Conservation (phyloP, 2,329 filamentous ascomycete genomes). For the Trichoderma sp. region DNA sequence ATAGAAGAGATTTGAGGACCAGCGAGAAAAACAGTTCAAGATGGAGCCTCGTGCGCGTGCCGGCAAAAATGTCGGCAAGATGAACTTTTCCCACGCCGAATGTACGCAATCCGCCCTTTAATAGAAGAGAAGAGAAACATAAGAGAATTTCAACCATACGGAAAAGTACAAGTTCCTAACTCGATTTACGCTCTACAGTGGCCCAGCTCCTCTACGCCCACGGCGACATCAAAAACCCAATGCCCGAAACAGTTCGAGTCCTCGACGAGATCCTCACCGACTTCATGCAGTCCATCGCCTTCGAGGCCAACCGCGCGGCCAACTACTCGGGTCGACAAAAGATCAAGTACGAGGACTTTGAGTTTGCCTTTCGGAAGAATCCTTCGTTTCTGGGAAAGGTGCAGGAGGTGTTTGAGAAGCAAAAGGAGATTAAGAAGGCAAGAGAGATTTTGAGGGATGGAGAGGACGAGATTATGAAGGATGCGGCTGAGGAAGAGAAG, state of each 20-base stretch:
- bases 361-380: conserved; percentile 86
- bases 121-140: background rate
- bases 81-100: conserved; percentile 73
- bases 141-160: background rate
- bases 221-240: conserved; percentile 72
- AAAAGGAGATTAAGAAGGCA: conserved; percentile 79
- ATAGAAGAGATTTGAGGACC: background rate
- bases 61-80: conserved; percentile 76
- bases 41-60: conserved; percentile 76
- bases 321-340: conserved; percentile 88
- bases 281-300: conserved; percentile 91
- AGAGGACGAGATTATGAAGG: conserved; percentile 57
- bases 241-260: conserved; percentile 78
- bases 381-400: conserved; percentile 83
- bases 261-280: conserved; percentile 96
- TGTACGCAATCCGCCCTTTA: conserved; percentile 44
- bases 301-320: conserved; percentile 81
- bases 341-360: conserved; percentile 97
- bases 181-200: conserved; percentile 45
- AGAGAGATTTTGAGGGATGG: conserved; percentile 72
- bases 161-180: background rate
- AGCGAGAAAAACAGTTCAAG: conserved; percentile 31
- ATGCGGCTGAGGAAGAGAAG: conserved; percentile 45
- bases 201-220: conserved; percentile 73
- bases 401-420: conserved; percentile 83